A percentile compares a stretch with the other conserved stretches of the same genome.
Evolutionary conservation across 73 alveolate genomes (phyloP).

Genomic region (Paramecium sexaurelia): DNA sequence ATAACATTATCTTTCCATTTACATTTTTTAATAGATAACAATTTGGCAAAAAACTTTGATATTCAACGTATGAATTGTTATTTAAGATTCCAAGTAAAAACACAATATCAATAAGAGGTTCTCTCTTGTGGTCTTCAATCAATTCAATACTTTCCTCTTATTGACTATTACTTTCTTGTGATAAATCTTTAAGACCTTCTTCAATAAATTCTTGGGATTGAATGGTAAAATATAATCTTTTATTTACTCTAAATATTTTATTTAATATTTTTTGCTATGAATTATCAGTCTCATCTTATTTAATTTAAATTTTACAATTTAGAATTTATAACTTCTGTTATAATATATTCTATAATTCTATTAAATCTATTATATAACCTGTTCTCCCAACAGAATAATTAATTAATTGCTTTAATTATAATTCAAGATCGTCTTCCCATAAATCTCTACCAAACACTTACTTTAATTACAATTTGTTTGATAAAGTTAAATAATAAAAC

Average conservation of each 20-base stretch:
- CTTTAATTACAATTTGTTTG: not conserved
- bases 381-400: slow-evolving; percentile 28
- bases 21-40: not conserved
- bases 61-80: not conserved
- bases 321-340: not conserved
- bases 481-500: not conserved
- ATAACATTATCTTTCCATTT: not conserved
- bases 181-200: not conserved
- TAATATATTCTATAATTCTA: not conserved
- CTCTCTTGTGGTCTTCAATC: not conserved
- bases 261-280: not conserved
- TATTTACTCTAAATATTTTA: not conserved
- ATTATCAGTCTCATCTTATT: slow-evolving; percentile 21
- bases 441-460: not conserved
- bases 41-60: not conserved
- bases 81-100: not conserved
- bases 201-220: not conserved
- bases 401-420: not conserved
- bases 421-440: slow-evolving; percentile 14
- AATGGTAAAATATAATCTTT: not conserved
- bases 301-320: not conserved
- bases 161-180: not conserved
- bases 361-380: slow-evolving; percentile 14
- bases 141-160: not conserved
- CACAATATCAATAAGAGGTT: not conserved